phyloP scores from a whole-genome alignment of 805 yeast species.

The Blastobotrys mokoenaii region DNA sequence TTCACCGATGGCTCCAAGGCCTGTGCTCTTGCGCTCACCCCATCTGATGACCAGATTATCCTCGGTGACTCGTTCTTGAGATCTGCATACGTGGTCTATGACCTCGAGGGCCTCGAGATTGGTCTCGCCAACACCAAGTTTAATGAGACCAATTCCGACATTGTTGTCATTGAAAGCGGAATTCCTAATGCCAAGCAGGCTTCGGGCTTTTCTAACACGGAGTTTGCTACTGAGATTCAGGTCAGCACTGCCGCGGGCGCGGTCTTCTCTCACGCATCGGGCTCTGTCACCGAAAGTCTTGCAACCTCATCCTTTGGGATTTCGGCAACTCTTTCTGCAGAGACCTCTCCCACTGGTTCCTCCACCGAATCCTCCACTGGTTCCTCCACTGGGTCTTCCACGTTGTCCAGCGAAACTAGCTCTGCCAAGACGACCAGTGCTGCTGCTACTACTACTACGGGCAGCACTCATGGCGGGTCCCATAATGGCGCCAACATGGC shows the following conservation, averaged over 20 bases:
- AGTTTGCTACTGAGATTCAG: background rate
- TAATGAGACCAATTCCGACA: constrained; percentile 20
- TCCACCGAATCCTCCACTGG: background rate
- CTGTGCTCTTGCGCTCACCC: constrained; percentile 12
- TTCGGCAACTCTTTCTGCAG: too few relatives aligned
- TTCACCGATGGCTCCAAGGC: constrained; percentile 6
- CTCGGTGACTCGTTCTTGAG: constrained; percentile 63
- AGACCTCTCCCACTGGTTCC: too few relatives aligned
- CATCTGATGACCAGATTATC: constrained; percentile 23
- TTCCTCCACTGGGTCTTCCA: too few relatives aligned
- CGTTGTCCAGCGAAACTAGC: too few relatives aligned
- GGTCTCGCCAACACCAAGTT: constrained; percentile 44
- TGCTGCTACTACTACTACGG: too few relatives aligned
- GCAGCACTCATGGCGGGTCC: too few relatives aligned
- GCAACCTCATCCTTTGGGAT: too few relatives aligned
- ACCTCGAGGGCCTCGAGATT: constrained; percentile 48
- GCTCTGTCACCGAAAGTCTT: background rate
- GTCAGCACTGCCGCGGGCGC: background rate
- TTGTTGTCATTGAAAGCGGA: constrained; percentile 21
- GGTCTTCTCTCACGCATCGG: constrained; percentile 1
- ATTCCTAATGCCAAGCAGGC: constrained; percentile 27
- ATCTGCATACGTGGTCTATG: constrained; percentile 58
- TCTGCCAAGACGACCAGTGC: too few relatives aligned
- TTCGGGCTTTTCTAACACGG: constrained; percentile 10
- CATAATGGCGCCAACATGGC: background rate